A percentile compares a stretch with the other conserved stretches of the same genome.
phyloP scores from a whole-genome alignment of 306 rosid genomes.

The Malus sylvestris region DNA sequence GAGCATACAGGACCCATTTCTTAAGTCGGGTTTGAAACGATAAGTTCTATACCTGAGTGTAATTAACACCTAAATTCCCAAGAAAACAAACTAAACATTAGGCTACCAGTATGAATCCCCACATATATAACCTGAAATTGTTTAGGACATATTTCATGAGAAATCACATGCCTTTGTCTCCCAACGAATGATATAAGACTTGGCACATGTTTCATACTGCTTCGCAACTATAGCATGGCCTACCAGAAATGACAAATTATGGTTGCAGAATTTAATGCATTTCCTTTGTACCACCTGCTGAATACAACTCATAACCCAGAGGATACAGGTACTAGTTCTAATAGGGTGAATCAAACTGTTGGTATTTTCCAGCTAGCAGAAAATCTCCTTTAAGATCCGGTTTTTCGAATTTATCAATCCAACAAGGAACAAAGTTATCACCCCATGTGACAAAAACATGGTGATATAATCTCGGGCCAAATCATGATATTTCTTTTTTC shows the following conservation, averaged over 20 bases:
- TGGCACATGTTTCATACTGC: neutral
- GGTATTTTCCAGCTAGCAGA: neutral
- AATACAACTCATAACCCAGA: neutral
- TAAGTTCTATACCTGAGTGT: too few species aligned
- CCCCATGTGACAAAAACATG: constrained; percentile 1
- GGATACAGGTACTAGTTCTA: neutral
- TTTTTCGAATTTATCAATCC: neutral
- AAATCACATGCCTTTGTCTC: constrained; percentile 25
- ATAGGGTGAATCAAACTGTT: neutral
- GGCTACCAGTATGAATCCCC: neutral
- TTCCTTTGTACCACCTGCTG: neutral
- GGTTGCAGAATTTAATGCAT: neutral
- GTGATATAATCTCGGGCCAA: neutral
- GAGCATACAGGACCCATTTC: too few species aligned
- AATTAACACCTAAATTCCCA: too few species aligned
- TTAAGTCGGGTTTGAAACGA: too few species aligned
- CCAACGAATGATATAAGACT: neutral
- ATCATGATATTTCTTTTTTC: neutral
- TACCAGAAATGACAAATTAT: neutral
- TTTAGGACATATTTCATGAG: constrained; percentile 4
- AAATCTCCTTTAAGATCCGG: neutral
- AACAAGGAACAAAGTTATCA: neutral
- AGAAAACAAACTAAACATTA: neutral
- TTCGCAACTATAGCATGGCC: neutral
- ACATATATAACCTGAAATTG: neutral